These are phyloP conservation scores for Petrea volubilis DNA, from an alignment of 257 asterid species.

Conservation along the genomic window DNA sequence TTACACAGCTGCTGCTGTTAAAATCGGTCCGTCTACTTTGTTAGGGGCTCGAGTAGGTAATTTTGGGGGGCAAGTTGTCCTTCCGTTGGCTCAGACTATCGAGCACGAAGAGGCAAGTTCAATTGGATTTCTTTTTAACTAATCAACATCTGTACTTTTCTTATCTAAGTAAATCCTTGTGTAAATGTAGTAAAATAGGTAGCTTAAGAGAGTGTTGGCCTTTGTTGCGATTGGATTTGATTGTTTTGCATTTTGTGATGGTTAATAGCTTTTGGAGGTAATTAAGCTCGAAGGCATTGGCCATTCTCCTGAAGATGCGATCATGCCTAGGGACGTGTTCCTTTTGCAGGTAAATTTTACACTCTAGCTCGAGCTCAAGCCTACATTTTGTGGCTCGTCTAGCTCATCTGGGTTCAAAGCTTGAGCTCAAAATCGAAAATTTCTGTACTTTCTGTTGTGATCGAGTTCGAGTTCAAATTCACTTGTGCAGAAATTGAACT, in stretches of 20 bases:
- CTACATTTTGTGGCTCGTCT: too few species aligned
- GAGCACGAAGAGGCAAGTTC: slow-evolving; percentile 94
- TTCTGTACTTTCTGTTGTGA: too few species aligned
- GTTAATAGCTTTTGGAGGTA: slow-evolving; percentile 79
- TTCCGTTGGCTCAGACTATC: slow-evolving; percentile 86
- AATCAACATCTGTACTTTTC: neutral
- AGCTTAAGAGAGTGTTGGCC: neutral
- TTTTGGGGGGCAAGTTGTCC: slow-evolving; percentile 85
- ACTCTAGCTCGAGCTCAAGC: neutral
- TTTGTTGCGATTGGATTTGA: neutral
- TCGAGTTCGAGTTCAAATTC: too few species aligned
- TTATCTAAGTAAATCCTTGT: neutral
- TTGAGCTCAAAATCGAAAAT: too few species aligned
- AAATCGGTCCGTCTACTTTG: slow-evolving; percentile 71
- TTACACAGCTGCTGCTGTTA: slow-evolving; percentile 77
- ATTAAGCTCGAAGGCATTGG: slow-evolving; percentile 81
- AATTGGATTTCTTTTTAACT: neutral
- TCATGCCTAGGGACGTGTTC: slow-evolving; percentile 80
- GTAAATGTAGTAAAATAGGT: neutral
- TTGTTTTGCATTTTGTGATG: slow-evolving; percentile 6
- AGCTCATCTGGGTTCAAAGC: too few species aligned
- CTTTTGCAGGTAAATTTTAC: slow-evolving; percentile 69
- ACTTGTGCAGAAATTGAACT: too few species aligned
- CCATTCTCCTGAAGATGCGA: slow-evolving; percentile 72
- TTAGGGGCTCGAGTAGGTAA: slow-evolving; percentile 70